Evolutionary conservation across 331 rosid species (phyloP), one percentile per base, ranked within the genome.

Genomic region (Cucumis variabilis): DNA sequence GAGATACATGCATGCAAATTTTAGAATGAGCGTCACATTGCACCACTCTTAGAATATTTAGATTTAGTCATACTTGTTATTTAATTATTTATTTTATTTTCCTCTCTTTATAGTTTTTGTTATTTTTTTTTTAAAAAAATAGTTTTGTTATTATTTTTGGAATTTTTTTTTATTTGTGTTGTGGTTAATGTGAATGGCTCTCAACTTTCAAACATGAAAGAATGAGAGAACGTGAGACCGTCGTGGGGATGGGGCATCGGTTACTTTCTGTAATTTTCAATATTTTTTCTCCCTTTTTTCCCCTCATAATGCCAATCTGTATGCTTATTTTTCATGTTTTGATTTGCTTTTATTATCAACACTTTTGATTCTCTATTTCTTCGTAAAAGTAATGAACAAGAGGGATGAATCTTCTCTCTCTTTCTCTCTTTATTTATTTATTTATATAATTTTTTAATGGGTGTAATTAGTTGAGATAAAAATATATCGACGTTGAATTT

Each of bases 211-310:
- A 23, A 74, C 28, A 44, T 74, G 9, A 41, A 23, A 74, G 55
- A 73, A 6, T 12, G 5, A 21, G 30, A 74, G 30, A 75, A 75
- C 60, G 28, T 75, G 82, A 75, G 30, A 12, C 0, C 1, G 82
- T 75, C n/a, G 46, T 75, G 44, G 82, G 82, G 82, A 75, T 75
- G 44, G 82, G 82, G 82, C 82, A 2, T 74, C 28, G 58, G 30
- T 74, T 74, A 41, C 19, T 10, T 21, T 74, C 9, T 69, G 13
- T 74, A 44, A 44, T 17, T 41, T 72, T 30, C 3, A 11, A 41
- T 37, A 0, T 6, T 74, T 33, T 28, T 72, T 58, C 63, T 9
- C 24, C 5, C 20, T 73, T 33, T 37, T 73, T 37, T 37, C 2
- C 44, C 44, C 16, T 37, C 37, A 73, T 37, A 73, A 73, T 41